Evolutionary conservation across 2,329 filamentous ascomycete species (phyloP), one percentile per base, ranked within the genome.

Genomic region (Calonectria pteridis): DNA sequence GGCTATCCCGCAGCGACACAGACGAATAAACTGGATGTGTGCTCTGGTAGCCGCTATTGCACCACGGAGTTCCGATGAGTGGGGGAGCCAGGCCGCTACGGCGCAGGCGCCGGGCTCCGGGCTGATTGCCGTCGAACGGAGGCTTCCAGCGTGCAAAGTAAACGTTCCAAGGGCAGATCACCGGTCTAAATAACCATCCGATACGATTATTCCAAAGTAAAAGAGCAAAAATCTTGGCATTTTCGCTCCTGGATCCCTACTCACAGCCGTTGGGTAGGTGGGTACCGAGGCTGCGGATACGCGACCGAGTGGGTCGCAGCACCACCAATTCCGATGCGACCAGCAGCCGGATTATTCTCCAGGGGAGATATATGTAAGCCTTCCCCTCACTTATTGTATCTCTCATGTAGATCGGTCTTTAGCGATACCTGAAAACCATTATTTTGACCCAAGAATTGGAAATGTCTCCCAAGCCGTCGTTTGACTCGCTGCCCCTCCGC

Each of bases 401-500:
- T 10, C 5, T 26, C 33, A 18, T 16, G 23, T 35, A 31, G 23
- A 20, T 10, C 23, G 40, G 10, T 20, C n/a, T 28, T 37, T 7
- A 63, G 40, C 40, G 11, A 2, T 26, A 20, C 10, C 29, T 20
- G 40, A n/a, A 20, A 11, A 4, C 14, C 33, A 68, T n/a, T 6
- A 51, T 4, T 20, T 11, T 18, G 16, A 43, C 33, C 2, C 11
- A 46, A 46, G 9, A n/a, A 18, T 20, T 33, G 2, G 43, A 62
- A 35, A 73, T 73, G 71, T 31, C 66, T 1, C 31, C 66, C 7
- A 73, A 77, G 33, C 82, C 82, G 0, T 65, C 81, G 0, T 90
- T 89, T 73, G 82, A 87, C 9, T 82, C 85, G 4, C 86, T 91
- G 0, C 89, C 89, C 0, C 84, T 91, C 1, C 84, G 85, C 70